Conservation (phyloP, 1,139 yeast species). For the Kodamaea anthophila region DNA sequence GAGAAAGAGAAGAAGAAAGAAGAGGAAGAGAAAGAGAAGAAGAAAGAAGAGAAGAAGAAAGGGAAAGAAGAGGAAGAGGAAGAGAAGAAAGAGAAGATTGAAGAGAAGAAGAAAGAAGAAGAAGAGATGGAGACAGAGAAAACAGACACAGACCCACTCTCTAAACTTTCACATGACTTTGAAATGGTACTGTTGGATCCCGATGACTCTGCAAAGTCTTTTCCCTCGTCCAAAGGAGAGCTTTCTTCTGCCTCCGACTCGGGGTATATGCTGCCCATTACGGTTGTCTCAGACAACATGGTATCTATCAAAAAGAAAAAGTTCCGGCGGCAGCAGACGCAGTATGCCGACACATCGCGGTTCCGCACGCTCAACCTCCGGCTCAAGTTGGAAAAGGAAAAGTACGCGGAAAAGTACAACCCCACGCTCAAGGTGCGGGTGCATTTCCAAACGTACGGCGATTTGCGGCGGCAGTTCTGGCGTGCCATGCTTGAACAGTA, state of each 20-base stretch:
- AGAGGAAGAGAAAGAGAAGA: background rate
- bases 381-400: constrained; percentile 27
- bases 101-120: constrained; percentile 3
- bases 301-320: constrained; percentile 24
- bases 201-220: constrained; percentile 1
- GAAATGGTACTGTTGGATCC: no score
- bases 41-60: background rate
- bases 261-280: no score
- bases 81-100: constrained; percentile 1
- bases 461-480: constrained; percentile 69
- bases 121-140: constrained; percentile 1
- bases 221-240: constrained; percentile 10
- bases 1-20: constrained; percentile 2
- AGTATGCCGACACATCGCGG: constrained; percentile 35
- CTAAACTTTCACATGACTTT: no score
- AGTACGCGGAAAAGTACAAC: constrained; percentile 30
- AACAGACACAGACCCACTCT: no score
- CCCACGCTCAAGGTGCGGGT: constrained; percentile 60
- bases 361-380: constrained; percentile 38
- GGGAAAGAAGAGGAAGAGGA: background rate
- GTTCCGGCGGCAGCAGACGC: constrained; percentile 22
- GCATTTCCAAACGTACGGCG: constrained; percentile 62
- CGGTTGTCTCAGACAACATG: constrained; percentile 27
- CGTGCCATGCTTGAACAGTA: constrained; percentile 52
- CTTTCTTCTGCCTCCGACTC: no score